Base-by-base conservation (phyloP, 345 rosid genomes). In the Jatropha curcas region DNA sequence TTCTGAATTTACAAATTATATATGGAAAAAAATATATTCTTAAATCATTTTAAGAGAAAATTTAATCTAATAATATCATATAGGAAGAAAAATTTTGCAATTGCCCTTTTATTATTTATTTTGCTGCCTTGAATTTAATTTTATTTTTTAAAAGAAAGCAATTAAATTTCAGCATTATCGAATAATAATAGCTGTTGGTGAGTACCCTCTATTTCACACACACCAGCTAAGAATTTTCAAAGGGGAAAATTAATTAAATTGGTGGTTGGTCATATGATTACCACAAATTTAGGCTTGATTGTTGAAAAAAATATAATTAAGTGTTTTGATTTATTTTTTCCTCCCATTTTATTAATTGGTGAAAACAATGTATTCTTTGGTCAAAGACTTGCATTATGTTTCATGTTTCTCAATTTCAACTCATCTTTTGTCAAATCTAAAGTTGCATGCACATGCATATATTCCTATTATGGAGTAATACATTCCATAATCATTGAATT, bases 281-380 rank as follows among this genome's bases (percentile, higher is more conserved):
- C 77, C 55, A 71, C 57, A 51, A 41, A 24, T 68, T 67, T 10
- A 73, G 73, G 67, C 77, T 33, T 57, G 77, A 68, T 56, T 71
- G 55, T n/a, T 22, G 71, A 68, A 35, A 55, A 14, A 7, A n/a
- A n/a, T n/a, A n/a, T n/a, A n/a, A n/a, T n/a, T 7, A 3, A 34
- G 31, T 19, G 4, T 45, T 61, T 62, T 39, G 14, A 53, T 24
- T 12, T 24, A 22, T 25, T 24, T 55, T 4, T 22, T 24, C 25
- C 25, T 55, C 59, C 30, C 9, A n/a, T 22, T 27, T 8, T 53
- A 41, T 41, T 41, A 41, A 55, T 22, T 22, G 8, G 59, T 22
- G 59, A 25, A 55, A 22, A 55, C 31, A 55, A 55, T n/a, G 11
- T 55, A 24, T 55, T 22, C 59, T 55, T 24, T 55, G 59, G n/a